Conservation (phyloP, 2,329 filamentous ascomycete species). For the Aspergillus luchuensis region DNA sequence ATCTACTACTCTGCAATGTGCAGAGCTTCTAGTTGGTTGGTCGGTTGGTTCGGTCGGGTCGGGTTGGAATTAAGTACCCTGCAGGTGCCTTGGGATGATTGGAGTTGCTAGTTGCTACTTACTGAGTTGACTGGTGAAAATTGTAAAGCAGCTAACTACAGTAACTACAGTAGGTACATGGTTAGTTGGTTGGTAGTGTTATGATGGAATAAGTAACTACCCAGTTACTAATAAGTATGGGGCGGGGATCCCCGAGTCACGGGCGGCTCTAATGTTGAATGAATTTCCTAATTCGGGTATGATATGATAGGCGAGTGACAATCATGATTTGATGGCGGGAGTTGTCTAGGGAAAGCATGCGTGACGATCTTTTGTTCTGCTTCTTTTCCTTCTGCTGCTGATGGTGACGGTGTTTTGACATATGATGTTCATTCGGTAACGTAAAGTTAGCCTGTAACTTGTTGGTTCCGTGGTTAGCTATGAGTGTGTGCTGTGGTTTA, state of each 20-base stretch:
- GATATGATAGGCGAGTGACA: not conserved
- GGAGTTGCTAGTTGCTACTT: not conserved
- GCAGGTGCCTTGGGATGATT: not conserved
- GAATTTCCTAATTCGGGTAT: not conserved
- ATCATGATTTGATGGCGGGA: not conserved
- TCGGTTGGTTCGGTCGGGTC: not conserved
- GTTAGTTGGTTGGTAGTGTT: too few species aligned
- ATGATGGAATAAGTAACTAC: too few species aligned
- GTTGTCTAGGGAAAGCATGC: not conserved
- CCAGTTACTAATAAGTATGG: too few species aligned
- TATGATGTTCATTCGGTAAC: not conserved
- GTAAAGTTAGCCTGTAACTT: not conserved
- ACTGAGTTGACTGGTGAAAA: too few species aligned
- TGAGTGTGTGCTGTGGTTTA: not conserved
- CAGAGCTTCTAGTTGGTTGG: not conserved
- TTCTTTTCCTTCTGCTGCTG: not conserved
- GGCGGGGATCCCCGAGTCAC: not conserved
- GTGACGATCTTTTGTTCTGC: not conserved
- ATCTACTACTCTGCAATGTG: too few species aligned
- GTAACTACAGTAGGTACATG: too few species aligned
- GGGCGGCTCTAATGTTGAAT: not conserved
- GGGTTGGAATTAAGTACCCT: not conserved
- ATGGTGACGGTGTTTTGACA: not conserved
- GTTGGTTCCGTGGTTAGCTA: not conserved
- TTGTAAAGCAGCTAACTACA: too few species aligned